Base-by-base conservation (phyloP, 139 green algal genomes). In the Pseudopediastrum boryanum region DNA sequence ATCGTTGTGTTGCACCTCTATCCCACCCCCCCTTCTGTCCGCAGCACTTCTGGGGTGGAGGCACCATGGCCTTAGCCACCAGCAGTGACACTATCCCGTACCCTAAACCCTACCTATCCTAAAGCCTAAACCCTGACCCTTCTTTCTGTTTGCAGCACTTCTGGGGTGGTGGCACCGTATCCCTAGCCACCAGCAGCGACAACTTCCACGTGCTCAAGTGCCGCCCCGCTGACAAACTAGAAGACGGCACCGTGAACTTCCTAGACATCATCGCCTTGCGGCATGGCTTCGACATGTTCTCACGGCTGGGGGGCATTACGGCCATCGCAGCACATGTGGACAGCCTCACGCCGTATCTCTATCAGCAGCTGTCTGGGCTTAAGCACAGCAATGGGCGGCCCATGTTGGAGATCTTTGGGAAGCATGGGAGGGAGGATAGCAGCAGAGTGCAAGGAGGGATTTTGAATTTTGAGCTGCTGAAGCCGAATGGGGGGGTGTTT, bases 161-260 rank as follows among this genome's bases (percentile, higher is more conserved):
- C 81, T 95, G 89, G 88, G 92, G 89, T 43, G 92, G 90, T 25
- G 92, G 92, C 41, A 85, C 83, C 2, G 89, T 95, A 9, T 84
- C 86, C 2, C 78, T 96, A 54, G 88, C 88, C 27, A 93, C 89
- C 41, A 78, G 85, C 39, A 43, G 42, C 16, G 85, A 90, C 43
- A 85, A 96, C 83, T 96, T 94, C 82, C 89, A 92, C 67, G 79
- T 89, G 51, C 82, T 93, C 58, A 92, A 90, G 81, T 93, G 86
- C 83, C 46, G 77, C 16, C 87, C 86, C 31, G 67, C 74, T 2
- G 85, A 92, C 65, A 75, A 82, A 39, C 85, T 94, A 36, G 91
- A 95, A 71, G 90, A 95, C 59, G 92, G 91, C 69, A 95, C 90
- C 5, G 84, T 93, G 33, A 70, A 79, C 62, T 95, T 95, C 79